Conservation (phyloP, 441 rosid species). For the Croton laevigatus region DNA sequence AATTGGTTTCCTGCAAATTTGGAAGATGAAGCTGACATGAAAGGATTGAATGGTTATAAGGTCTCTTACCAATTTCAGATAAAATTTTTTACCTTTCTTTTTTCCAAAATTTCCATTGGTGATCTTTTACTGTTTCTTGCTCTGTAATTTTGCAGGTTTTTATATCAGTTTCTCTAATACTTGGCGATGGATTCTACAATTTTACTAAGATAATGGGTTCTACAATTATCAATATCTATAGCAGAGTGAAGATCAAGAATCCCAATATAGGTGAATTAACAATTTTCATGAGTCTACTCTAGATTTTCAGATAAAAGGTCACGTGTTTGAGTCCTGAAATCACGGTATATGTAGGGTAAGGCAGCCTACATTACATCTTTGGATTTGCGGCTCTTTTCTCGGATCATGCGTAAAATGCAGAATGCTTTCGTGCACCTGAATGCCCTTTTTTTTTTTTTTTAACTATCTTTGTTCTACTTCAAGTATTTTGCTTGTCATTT, state of each 20-base stretch:
- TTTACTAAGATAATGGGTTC: constrained; percentile 61
- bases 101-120: too few species aligned
- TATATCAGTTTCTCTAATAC: constrained; percentile 73
- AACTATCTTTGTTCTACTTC: too few species aligned
- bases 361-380: too few species aligned
- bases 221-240: constrained; percentile 46
- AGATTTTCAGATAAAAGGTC: neutral
- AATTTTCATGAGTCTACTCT: too few species aligned
- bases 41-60: constrained; percentile 85
- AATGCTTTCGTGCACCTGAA: too few species aligned
- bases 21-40: constrained; percentile 64
- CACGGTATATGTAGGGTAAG: too few species aligned
- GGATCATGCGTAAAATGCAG: too few species aligned
- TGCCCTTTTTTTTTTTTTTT: too few species aligned
- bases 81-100: neutral
- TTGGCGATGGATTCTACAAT: constrained; percentile 92
- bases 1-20: constrained; percentile 60
- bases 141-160: constrained; percentile 43
- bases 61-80: constrained; percentile 22
- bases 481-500: too few species aligned
- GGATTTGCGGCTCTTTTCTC: too few species aligned
- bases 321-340: neutral
- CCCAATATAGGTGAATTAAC: constrained; percentile 31
- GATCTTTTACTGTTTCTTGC: neutral
- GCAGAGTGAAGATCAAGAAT: constrained; percentile 44